Evolutionary conservation across 2,329 filamentous ascomycete species (phyloP), one percentile per base, ranked within the genome.

Genomic region (Coccinonectria pachysandricola): DNA sequence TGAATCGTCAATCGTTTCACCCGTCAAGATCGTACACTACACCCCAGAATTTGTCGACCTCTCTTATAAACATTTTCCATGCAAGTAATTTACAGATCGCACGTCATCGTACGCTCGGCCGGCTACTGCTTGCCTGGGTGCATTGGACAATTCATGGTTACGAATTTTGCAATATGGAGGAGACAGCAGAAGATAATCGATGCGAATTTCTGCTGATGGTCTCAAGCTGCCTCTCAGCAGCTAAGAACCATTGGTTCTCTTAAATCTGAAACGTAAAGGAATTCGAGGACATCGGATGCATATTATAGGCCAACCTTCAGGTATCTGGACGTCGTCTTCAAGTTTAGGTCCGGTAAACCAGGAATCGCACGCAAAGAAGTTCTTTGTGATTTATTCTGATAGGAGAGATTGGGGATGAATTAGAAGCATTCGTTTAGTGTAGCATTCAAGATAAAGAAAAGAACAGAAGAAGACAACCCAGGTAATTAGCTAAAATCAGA

Each of bases 111-210:
- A 72, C 60, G 52, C 61, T 57, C 52, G 52, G 50, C 53, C 53
- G 53, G 59, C 55, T 62, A 61, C 56, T 52, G 57, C 60, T 57
- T 59, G 53, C 36, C 38, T 49, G 57, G 59, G 64, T 59, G 63
- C 57, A 61, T 72, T 72, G 68, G 68, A 72, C 64, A 71, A 59
- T 64, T 68, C 54, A 71, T 70, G 62, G 53, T 71, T 71, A 71
- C 60, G 60, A 55, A 60, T 68, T 68, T 69, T 69, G 65, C 63
- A 60, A 64, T 65, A 65, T 59, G 54, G 46, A 46, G 48, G 45
- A 43, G 49, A 36, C 40, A 40, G 39, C 46, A 49, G 47, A 40
- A 44, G n/a, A n/a, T n/a, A n/a, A n/a, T n/a, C n/a, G n/a, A n/a
- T n/a, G n/a, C n/a, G n/a, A n/a, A n/a, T n/a, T n/a, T n/a, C n/a